These are phyloP conservation scores for Aspergillus coremiiformis DNA, from an alignment of 495 filamentous ascomycete genomes.

Conservation along the genomic window DNA sequence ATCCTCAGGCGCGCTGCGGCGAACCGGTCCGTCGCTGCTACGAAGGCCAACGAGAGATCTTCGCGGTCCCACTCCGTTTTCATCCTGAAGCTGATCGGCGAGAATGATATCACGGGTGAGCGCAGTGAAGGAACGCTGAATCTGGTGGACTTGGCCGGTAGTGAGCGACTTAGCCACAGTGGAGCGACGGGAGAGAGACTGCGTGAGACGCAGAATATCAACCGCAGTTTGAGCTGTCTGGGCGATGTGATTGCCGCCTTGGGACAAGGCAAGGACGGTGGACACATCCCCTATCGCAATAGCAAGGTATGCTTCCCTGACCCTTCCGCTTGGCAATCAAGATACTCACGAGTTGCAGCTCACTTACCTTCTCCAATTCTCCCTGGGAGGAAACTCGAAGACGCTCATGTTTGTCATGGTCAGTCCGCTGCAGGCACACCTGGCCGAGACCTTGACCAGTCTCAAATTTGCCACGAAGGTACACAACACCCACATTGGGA, in stretches of 20 bases:
- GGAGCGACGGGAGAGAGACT: conserved; percentile 76
- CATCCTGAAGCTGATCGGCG: conserved; percentile 80
- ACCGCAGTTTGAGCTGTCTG: conserved; percentile 82
- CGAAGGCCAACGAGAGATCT: conserved; percentile 90
- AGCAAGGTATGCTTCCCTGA: conserved; percentile 59
- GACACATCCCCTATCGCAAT: conserved; percentile 89
- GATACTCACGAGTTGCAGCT: conserved; percentile 45
- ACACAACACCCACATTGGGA: conserved; percentile 85
- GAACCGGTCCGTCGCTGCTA: conserved; percentile 89
- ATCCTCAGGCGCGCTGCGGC: conserved; percentile 71
- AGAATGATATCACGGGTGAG: conserved; percentile 73
- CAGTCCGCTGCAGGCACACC: conserved; percentile 82
- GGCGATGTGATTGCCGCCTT: conserved; percentile 92
- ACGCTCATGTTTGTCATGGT: conserved; percentile 99
- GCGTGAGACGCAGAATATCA: conserved; percentile 96
- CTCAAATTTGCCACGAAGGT: conserved; percentile 95
- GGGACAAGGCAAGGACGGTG: conserved; percentile 75
- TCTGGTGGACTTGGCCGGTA: conserved; percentile 90
- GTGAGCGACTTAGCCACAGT: conserved; percentile 81
- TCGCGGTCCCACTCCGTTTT: conserved; percentile 95
- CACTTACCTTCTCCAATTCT: conserved; percentile 92
- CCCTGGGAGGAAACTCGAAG: conserved; percentile 89
- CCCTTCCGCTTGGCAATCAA: not conserved
- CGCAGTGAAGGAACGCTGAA: conserved; percentile 90
- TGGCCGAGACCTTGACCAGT: conserved; percentile 89